phyloP scores from a whole-genome alignment of 164 flowering plant species.

The Cinnamomum chago region DNA sequence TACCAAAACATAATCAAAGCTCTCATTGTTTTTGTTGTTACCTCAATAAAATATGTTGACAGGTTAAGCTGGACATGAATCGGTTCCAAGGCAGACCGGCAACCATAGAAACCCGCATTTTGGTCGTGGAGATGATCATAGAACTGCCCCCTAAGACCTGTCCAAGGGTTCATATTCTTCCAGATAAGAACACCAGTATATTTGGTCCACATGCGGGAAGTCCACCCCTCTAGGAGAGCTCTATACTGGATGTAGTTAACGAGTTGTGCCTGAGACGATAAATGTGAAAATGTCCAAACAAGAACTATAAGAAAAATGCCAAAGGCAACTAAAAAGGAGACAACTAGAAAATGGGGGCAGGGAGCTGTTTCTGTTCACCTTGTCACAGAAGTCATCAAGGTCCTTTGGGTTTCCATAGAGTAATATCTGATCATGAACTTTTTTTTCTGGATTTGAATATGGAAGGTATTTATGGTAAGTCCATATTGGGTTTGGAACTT shows the following conservation, averaged over 20 bases:
- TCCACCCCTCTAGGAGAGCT: constrained; percentile 95
- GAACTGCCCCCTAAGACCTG: constrained; percentile 95
- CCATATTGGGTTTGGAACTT: constrained; percentile 92
- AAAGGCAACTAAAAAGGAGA: background rate
- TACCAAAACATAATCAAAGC: background rate
- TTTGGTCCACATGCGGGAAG: constrained; percentile 96
- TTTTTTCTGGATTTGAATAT: constrained; percentile 65
- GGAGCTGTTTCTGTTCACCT: constrained; percentile 41
- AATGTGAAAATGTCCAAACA: constrained; percentile 4
- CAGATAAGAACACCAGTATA: constrained; percentile 92
- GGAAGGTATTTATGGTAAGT: constrained; percentile 91
- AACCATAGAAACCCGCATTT: constrained; percentile 95
- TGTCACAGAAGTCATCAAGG: constrained; percentile 92
- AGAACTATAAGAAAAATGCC: background rate
- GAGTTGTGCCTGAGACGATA: constrained; percentile 73
- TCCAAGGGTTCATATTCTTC: constrained; percentile 99
- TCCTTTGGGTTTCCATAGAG: constrained; percentile 71
- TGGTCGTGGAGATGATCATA: constrained; percentile 98
- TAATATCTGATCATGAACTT: constrained; percentile 74
- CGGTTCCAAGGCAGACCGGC: constrained; percentile 92
- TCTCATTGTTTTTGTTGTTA: constrained; percentile 10
- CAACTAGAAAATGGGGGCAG: background rate
- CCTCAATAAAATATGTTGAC: constrained; percentile 78
- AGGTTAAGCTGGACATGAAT: constrained; percentile 95
- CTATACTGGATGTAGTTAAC: constrained; percentile 88